Percentiles rank a stretch among this genome's conserved stretches.
Evolutionary conservation across 139 green algal genomes (phyloP).

Genomic region (Spirogloea muscicola): DNA sequence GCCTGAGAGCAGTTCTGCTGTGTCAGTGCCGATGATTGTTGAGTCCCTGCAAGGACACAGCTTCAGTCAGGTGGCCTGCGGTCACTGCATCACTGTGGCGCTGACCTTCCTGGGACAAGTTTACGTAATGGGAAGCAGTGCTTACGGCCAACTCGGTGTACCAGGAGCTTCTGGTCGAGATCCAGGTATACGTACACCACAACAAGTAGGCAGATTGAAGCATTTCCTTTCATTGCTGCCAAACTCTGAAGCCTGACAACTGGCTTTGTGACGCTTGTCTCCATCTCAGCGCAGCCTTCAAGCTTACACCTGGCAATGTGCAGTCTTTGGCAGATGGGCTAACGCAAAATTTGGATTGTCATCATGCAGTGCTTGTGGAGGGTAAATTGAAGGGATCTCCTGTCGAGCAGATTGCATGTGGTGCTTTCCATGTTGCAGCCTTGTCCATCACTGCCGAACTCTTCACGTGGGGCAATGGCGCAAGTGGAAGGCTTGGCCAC

Average conservation of each 20-base stretch:
- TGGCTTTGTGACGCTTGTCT: conserved; percentile 3
- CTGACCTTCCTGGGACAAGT: conserved; percentile 31
- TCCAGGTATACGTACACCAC: conserved; percentile 7
- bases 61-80: conserved; percentile 38
- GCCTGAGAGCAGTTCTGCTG: conserved; percentile 11
- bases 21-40: conserved; percentile 17
- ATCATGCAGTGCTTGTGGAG: conserved; percentile 16
- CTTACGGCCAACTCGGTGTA: conserved; percentile 31
- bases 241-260: not conserved
- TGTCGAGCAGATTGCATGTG: conserved; percentile 43
- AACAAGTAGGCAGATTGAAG: not conserved
- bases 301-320: no score
- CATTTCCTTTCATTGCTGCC: not conserved
- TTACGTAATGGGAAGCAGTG: conserved; percentile 19
- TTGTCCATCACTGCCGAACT: conserved; percentile 12
- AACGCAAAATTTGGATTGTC: not conserved
- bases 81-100: conserved; percentile 30
- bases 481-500: conserved; percentile 24
- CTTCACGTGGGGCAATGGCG: conserved; percentile 40
- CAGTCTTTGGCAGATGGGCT: not conserved
- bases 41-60: conserved; percentile 4
- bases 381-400: conserved; percentile 19
- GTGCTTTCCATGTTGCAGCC: conserved; percentile 16
- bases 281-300: no score
- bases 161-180: conserved; percentile 6